These are phyloP conservation scores for Phalaenopsis equestris DNA, from an alignment of 106 monocot species.

Conservation along the genomic window DNA sequence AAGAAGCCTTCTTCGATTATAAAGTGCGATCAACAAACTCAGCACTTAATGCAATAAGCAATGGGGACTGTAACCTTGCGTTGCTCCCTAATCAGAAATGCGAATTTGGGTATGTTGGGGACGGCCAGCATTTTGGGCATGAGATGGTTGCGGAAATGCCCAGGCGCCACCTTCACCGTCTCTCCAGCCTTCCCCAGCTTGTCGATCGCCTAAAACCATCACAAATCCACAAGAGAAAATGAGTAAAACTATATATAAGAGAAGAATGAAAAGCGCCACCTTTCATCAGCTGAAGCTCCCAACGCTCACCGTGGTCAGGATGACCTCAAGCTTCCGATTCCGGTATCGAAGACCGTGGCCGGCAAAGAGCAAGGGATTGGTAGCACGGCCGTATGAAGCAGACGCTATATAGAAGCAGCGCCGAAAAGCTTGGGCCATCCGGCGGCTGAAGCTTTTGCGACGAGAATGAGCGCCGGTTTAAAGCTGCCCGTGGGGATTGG, in stretches of 20 bases:
- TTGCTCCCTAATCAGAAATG: slow-evolving; percentile 57
- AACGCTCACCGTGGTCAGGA: slow-evolving; percentile 72
- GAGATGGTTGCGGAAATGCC: slow-evolving; percentile 85
- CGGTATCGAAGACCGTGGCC: slow-evolving; percentile 70
- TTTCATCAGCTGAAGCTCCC: not conserved
- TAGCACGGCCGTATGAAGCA: slow-evolving; percentile 13
- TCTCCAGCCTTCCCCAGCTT: slow-evolving; percentile 85
- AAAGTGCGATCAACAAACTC: not conserved
- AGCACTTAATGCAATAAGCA: not conserved
- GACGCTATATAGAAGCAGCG: not conserved
- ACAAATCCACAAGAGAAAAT: not conserved
- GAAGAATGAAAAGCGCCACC: not conserved
- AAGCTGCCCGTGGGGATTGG: not conserved
- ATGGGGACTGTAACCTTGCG: slow-evolving; percentile 40
- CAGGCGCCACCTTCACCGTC: slow-evolving; percentile 85
- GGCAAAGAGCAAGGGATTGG: slow-evolving; percentile 55
- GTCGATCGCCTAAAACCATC: slow-evolving; percentile 51
- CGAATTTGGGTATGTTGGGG: slow-evolving; percentile 79
- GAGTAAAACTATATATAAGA: not conserved
- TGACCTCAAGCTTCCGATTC: slow-evolving; percentile 90
- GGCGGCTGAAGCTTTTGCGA: not conserved
- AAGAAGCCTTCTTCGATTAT: not conserved
- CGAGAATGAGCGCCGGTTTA: not conserved
- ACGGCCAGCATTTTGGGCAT: slow-evolving; percentile 97
- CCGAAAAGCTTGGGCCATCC: slow-evolving; percentile 7